Evolutionary conservation across 1,139 yeast species (phyloP), one percentile per base, ranked within the genome.

Genomic region (Geotrichum siamense): DNA sequence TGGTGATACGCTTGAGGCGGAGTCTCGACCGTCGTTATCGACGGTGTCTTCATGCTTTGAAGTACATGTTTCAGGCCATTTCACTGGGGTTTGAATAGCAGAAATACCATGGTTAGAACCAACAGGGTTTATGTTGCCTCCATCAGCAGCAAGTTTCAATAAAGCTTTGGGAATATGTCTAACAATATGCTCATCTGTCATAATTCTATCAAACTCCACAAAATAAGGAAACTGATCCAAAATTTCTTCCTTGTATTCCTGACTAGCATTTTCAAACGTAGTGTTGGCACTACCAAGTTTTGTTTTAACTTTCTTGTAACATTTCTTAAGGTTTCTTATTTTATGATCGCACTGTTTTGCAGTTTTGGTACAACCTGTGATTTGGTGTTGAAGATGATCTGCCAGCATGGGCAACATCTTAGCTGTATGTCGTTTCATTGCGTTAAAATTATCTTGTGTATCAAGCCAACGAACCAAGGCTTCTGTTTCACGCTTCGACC

Each of bases 291-390:
- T 35, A 28, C 26, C 29, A 17, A 45, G 39, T 19, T 45, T 45
- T 13, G 39, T 38, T 19, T 30, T 36, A 20, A 45, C 40, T 28
- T 42, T 42, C 30, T 45, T 45, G 34, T 45, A 42, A 32, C 44
- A 40, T 19, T 45, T 45, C 27, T 45, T 45, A 21, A 45, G 39
- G 29, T 45, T 45, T 6, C 49, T 39, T 8, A 45, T 45, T 32
- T 45, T 45, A 42, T 45, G 49, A 32, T 45, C 49, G 23, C 49
- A 45, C 27, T 45, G 49, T 20, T 45, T 45, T 12, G 49, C 42
- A 8, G 49, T 45, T 30, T 45, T 45, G n/a, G 42, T 40, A 35
- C 49, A 45, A 9, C 49, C 49, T 9, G 46, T 19, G 9, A 45
- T 41, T 8, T 29, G 30, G 10, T 25, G 28, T 19, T 42, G 44